A percentile compares a stretch with the other conserved stretches of the same genome.
Evolutionary conservation across 1,284 basidiomycete species (phyloP).

Genomic region (Apiotrichum sp.): DNA sequence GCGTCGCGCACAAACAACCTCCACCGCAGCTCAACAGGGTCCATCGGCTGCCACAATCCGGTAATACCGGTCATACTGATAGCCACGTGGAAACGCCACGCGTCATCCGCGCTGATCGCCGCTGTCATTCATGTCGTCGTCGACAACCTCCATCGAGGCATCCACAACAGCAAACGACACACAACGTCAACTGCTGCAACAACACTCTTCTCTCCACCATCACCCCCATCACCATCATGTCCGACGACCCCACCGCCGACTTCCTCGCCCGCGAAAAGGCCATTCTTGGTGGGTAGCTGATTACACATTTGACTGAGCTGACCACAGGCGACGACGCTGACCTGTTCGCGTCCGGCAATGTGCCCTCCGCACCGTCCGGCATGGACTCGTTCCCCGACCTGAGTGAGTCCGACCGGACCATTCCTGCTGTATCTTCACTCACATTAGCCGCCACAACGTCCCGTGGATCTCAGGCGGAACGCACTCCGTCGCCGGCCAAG

Average conservation of each 20-base stretch:
- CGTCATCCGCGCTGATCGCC: background rate
- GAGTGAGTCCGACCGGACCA: conserved; percentile 13
- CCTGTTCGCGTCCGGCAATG: conserved; percentile 38
- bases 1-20: background rate
- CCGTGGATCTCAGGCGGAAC: background rate
- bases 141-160: no score
- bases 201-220: background rate
- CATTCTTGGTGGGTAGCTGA: conserved; percentile 35
- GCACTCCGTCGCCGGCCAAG: conserved; percentile 10
- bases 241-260: conserved; percentile 47
- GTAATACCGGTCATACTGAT: background rate
- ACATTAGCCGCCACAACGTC: background rate
- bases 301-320: background rate
- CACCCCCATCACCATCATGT: conserved; percentile 27
- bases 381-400: conserved; percentile 39
- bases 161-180: no score
- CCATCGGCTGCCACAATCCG: conserved; percentile 1
- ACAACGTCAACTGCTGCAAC: background rate
- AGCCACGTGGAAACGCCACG: conserved; percentile 4
- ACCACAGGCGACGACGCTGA: conserved; percentile 44
- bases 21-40: background rate
- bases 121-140: conserved; percentile 1
- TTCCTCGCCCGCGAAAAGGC: conserved; percentile 47
- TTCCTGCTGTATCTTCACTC: no score
- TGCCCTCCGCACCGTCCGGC: conserved; percentile 36